phyloP scores from a whole-genome alignment of 495 filamentous ascomycete genomes.

The Neurospora sp. region DNA sequence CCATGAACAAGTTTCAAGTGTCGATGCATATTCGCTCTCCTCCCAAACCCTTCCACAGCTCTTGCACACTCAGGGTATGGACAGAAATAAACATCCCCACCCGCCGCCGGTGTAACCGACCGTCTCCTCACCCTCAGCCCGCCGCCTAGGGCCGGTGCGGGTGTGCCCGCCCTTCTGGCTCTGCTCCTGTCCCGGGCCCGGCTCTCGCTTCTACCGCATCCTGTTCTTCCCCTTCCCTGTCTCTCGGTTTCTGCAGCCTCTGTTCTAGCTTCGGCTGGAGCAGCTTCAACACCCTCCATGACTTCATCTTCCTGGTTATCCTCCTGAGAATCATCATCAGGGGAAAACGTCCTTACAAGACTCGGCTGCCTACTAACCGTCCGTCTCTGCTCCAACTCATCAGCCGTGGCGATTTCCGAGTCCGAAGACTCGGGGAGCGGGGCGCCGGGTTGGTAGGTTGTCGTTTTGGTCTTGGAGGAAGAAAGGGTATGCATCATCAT shows the following conservation, averaged over 20 bases:
- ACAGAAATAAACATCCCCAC: constrained; percentile 7
- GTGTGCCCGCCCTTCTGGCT: background rate
- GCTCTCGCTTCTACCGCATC: background rate
- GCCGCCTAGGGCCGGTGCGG: background rate
- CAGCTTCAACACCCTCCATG: background rate
- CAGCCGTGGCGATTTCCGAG: constrained; percentile 17
- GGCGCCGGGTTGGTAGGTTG: constrained; percentile 26
- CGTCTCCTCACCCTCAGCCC: background rate
- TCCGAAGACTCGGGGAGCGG: constrained; percentile 22
- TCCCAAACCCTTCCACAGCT: constrained; percentile 8
- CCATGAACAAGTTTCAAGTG: constrained; percentile 27
- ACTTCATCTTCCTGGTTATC: background rate
- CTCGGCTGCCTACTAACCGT: constrained; percentile 16
- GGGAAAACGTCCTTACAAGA: background rate
- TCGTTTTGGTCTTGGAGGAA: constrained; percentile 2
- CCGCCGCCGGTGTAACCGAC: background rate
- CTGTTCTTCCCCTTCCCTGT: background rate
- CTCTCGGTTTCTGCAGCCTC: background rate
- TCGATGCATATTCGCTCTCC: constrained; percentile 11
- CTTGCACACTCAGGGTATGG: constrained; percentile 8
- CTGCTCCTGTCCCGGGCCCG: background rate
- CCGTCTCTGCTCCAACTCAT: background rate
- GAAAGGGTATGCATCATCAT: constrained; percentile 48
- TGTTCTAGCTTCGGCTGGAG: background rate
- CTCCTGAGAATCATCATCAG: background rate